These are phyloP conservation scores for Inga oerstediana DNA, from an alignment of 306 rosid species.

Conservation along the genomic window DNA sequence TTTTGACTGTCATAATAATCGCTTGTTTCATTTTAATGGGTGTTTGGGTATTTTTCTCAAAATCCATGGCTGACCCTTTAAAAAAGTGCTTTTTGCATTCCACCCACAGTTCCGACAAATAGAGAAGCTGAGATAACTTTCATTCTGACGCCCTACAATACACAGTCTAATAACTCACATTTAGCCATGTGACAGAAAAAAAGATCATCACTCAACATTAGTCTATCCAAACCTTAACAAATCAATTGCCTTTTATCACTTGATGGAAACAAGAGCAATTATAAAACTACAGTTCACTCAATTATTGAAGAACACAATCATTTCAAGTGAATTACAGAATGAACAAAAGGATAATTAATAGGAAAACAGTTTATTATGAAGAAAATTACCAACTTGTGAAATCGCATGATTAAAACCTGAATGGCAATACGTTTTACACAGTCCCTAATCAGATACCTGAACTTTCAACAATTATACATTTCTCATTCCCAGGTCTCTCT, in stretches of 20 bases:
- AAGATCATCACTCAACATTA: background rate
- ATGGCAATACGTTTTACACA: slow-evolving; percentile 12
- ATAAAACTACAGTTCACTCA: background rate
- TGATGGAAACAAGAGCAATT: background rate
- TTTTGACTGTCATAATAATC: too few relatives aligned
- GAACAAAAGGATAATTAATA: background rate
- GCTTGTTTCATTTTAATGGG: too few relatives aligned
- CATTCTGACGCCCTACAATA: background rate
- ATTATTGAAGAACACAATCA: background rate
- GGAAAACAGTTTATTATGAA: background rate
- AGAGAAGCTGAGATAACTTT: background rate
- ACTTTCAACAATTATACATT: slow-evolving; percentile 27
- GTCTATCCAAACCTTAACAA: background rate
- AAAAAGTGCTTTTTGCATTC: too few relatives aligned
- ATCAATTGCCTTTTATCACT: background rate
- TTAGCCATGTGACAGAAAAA: background rate
- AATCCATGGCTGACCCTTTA: too few relatives aligned
- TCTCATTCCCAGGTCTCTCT: background rate
- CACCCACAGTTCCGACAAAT: background rate
- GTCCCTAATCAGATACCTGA: background rate
- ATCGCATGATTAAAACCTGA: slow-evolving; percentile 18
- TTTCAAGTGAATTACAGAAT: background rate
- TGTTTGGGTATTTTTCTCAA: too few relatives aligned
- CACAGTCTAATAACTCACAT: background rate
- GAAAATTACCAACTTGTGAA: background rate